These are phyloP conservation scores for Mycena albidolilacea DNA, from an alignment of 768 basidiomycete genomes.

Conservation along the genomic window DNA sequence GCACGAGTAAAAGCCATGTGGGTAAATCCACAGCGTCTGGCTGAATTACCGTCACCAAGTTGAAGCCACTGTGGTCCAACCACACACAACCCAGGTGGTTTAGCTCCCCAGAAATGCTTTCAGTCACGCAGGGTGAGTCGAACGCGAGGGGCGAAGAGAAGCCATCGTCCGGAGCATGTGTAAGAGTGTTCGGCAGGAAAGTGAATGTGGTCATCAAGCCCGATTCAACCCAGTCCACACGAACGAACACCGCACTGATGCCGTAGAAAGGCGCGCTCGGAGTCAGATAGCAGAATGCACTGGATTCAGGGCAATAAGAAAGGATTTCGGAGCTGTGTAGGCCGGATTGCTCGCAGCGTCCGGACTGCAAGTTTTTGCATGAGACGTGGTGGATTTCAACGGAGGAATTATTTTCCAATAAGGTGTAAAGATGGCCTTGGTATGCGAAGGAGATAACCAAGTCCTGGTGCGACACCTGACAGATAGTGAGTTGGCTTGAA, in stretches of 20 bases:
- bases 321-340: constrained; percentile 10
- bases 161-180: constrained; percentile 17
- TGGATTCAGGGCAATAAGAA: background rate
- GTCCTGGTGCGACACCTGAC: constrained; percentile 9
- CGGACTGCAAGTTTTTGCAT: constrained; percentile 16
- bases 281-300: background rate
- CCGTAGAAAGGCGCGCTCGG: constrained; percentile 30
- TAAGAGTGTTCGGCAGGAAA: constrained; percentile 27
- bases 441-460: constrained; percentile 20
- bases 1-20: constrained; percentile 15
- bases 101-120: background rate
- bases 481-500: background rate
- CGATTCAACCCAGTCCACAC: background rate
- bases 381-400: constrained; percentile 37
- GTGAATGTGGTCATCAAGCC: constrained; percentile 2
- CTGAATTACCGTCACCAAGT: constrained; percentile 7
- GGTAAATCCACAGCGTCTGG: background rate
- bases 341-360: constrained; percentile 14
- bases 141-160: constrained; percentile 26
- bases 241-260: background rate
- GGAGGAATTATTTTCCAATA: constrained; percentile 20
- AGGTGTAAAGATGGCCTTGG: constrained; percentile 19
- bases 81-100: constrained; percentile 10
- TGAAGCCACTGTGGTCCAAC: constrained; percentile 35
- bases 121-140: background rate